Conservation (phyloP, 352 stramenopile genomes). For the Pythium brassicae region DNA sequence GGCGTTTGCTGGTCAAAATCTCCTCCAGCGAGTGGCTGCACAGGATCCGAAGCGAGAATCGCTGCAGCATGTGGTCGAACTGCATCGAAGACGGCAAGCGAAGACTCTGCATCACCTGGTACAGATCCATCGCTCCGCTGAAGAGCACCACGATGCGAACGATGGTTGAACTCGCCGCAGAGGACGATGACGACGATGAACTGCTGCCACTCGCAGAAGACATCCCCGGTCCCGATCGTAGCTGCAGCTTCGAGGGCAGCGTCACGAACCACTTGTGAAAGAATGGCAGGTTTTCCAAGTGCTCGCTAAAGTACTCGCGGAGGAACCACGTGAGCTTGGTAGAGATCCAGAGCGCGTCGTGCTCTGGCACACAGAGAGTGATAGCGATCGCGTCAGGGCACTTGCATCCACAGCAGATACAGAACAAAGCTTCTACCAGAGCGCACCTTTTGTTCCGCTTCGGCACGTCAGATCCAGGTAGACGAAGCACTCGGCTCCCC, state of each 20-base stretch:
- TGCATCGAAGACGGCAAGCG: constrained; percentile 22
- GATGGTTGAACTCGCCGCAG: constrained; percentile 16
- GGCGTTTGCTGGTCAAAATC: constrained; percentile 50
- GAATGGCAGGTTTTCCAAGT: constrained; percentile 50
- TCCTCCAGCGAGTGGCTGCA: constrained; percentile 38
- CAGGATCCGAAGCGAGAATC: constrained; percentile 2
- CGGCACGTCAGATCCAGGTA: constrained; percentile 57
- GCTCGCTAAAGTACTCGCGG: constrained; percentile 45
- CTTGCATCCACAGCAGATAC: not conserved
- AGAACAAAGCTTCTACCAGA: not conserved
- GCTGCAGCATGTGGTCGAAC: constrained; percentile 13
- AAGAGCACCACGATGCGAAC: constrained; percentile 70
- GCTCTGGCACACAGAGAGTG: constrained; percentile 25
- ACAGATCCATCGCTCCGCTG: constrained; percentile 30
- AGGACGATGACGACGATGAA: constrained; percentile 10
- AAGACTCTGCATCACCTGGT: constrained; percentile 18
- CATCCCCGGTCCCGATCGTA: constrained; percentile 24
- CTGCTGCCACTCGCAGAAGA: constrained; percentile 9
- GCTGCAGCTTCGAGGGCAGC: constrained; percentile 44
- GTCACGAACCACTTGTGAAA: constrained; percentile 69
- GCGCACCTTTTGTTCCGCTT: constrained; percentile 44
- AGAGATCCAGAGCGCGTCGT: constrained; percentile 33
- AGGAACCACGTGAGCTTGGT: constrained; percentile 52
- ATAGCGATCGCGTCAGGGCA: no score
- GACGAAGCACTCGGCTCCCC: constrained; percentile 62